phyloP scores from a whole-genome alignment of 495 filamentous ascomycete species.

The Aspergillus sclerotiicarbonarius region DNA sequence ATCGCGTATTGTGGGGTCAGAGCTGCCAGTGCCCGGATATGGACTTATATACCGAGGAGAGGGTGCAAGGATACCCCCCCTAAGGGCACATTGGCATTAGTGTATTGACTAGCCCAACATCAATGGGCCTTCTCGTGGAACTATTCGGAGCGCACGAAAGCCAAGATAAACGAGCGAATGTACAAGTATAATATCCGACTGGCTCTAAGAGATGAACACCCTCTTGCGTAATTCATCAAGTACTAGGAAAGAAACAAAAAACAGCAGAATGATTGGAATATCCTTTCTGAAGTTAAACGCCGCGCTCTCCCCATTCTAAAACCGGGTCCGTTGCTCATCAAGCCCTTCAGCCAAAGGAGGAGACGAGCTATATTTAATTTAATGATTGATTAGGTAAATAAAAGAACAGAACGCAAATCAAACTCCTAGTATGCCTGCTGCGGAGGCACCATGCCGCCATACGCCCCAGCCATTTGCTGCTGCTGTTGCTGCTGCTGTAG shows the following conservation, averaged over 20 bases:
- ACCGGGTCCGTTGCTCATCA: slow-evolving; percentile 29
- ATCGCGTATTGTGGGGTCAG: too few relatives aligned
- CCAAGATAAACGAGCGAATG: neutral
- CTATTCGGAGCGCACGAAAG: neutral
- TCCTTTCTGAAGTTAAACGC: slow-evolving; percentile 34
- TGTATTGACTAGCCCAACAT: too few relatives aligned
- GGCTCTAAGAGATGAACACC: neutral
- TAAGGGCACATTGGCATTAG: too few relatives aligned
- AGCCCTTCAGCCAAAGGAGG: slow-evolving; percentile 20
- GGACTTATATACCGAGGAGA: too few relatives aligned
- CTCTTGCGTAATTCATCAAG: neutral
- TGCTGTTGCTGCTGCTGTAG: slow-evolving; percentile 45
- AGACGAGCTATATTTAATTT: slow-evolving; percentile 12
- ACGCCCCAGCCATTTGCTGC: slow-evolving; percentile 38
- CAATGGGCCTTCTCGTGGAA: neutral
- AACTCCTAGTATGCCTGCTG: slow-evolving; percentile 37
- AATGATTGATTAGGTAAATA: slow-evolving; percentile 13
- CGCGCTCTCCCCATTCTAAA: slow-evolving; percentile 35
- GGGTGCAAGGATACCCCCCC: too few relatives aligned
- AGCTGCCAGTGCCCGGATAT: too few relatives aligned
- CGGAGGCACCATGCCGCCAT: slow-evolving; percentile 42
- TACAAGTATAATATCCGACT: neutral
- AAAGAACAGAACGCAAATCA: neutral
- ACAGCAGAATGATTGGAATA: slow-evolving; percentile 8
- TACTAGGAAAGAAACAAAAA: slow-evolving; percentile 1